Conservation (phyloP, 495 filamentous ascomycete species). For the Neurospora pannonica region DNA sequence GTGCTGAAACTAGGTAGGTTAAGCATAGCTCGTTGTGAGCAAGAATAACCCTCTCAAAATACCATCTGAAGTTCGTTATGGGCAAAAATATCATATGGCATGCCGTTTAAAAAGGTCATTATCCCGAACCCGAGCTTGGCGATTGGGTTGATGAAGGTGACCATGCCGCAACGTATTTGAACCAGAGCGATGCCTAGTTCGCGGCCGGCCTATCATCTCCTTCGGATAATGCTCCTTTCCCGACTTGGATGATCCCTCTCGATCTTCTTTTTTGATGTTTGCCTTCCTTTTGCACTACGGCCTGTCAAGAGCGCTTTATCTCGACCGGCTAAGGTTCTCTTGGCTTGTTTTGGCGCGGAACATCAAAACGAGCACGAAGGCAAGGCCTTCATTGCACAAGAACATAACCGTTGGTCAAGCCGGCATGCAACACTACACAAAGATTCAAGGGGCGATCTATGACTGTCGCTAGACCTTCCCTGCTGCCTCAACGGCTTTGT, state of each 20-base stretch:
- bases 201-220: neutral
- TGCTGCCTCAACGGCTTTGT: slow-evolving; percentile 19
- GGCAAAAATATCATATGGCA: neutral
- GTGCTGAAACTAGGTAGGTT: neutral
- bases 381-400: slow-evolving; percentile 4
- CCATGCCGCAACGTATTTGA: neutral
- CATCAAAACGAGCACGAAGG: slow-evolving; percentile 9
- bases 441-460: neutral
- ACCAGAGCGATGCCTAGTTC: neutral
- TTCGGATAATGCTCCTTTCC: neutral
- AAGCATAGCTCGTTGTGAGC: neutral
- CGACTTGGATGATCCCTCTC: neutral
- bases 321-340: neutral
- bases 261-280: neutral
- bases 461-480: slow-evolving; percentile 6
- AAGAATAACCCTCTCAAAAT: neutral
- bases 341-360: neutral
- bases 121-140: neutral
- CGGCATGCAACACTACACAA: neutral
- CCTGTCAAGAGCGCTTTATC: neutral
- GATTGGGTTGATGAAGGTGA: neutral
- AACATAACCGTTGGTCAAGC: neutral
- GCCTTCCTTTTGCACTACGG: neutral
- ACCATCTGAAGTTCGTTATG: neutral
- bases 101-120: neutral